These are phyloP conservation scores for Salvia splendens DNA, from an alignment of 257 asterid genomes.

Conservation along the genomic window DNA sequence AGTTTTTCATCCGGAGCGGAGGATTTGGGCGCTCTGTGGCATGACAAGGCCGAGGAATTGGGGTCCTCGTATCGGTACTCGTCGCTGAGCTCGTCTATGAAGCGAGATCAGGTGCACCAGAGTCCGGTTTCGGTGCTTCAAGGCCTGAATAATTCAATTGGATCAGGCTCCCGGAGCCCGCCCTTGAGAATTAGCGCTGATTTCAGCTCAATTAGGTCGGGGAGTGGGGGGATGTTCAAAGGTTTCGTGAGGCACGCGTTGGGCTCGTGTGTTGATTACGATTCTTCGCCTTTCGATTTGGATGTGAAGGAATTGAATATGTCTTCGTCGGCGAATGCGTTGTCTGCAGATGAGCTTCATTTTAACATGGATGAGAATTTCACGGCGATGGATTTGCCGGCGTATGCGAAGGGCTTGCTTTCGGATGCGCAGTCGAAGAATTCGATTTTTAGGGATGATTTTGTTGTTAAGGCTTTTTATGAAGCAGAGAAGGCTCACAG, in stretches of 20 bases:
- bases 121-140: constrained; percentile 98
- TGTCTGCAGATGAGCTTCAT: constrained; percentile 66
- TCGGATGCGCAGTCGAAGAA: constrained; percentile 73
- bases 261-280: constrained; percentile 74
- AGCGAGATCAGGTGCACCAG: constrained; percentile 73
- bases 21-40: constrained; percentile 77
- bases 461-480: constrained; percentile 74
- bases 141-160: constrained; percentile 56
- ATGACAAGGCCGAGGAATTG: constrained; percentile 73
- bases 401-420: constrained; percentile 68
- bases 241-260: constrained; percentile 74
- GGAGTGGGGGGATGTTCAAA: constrained; percentile 54
- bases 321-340: constrained; percentile 38
- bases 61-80: constrained; percentile 70
- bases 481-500: constrained; percentile 76
- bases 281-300: constrained; percentile 47
- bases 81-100: constrained; percentile 60
- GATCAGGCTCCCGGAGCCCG: constrained; percentile 60
- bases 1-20: constrained; percentile 57
- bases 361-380: constrained; percentile 76
- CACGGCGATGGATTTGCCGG: constrained; percentile 46
- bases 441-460: constrained; percentile 64
- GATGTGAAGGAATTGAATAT: constrained; percentile 43
- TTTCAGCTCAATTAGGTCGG: constrained; percentile 51
- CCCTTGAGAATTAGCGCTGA: constrained; percentile 54